These are phyloP conservation scores for Lecanoromycetidae sp. DNA, from an alignment of 2,329 filamentous ascomycete species.

Conservation along the genomic window DNA sequence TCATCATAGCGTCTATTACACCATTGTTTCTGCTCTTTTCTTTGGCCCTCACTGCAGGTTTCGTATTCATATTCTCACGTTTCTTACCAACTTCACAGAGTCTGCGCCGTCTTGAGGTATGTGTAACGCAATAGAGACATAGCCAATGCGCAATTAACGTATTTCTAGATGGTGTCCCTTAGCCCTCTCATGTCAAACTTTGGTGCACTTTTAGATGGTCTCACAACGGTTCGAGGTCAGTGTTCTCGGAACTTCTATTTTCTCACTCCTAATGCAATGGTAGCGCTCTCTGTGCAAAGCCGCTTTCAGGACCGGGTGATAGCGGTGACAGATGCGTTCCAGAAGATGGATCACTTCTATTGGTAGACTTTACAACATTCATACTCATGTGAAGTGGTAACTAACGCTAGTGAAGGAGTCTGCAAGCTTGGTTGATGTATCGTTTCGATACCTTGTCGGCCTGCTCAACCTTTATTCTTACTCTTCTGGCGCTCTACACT, in stretches of 20 bases:
- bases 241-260: background rate
- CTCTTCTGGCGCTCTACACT: conserved; percentile 60
- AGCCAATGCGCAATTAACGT: no score
- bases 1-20: conserved; percentile 69
- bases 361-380: conserved; percentile 38
- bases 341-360: conserved; percentile 93
- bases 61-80: conserved; percentile 59
- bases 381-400: background rate
- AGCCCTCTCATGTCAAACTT: conserved; percentile 89
- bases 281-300: conserved; percentile 62
- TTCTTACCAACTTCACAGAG: conserved; percentile 78
- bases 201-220: conserved; percentile 69
- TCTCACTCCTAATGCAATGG: no score
- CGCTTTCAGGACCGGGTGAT: conserved; percentile 74
- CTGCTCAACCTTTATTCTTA: conserved; percentile 59
- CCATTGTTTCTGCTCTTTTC: conserved; percentile 66
- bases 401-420: conserved; percentile 34
- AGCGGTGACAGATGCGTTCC: conserved; percentile 71
- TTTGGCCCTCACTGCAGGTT: conserved; percentile 51
- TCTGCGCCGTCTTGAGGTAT: conserved; percentile 59
- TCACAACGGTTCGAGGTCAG: conserved; percentile 60
- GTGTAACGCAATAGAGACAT: no score
- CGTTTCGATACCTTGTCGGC: conserved; percentile 65
- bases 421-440: conserved; percentile 74
- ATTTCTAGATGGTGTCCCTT: conserved; percentile 59